Evolutionary conservation across 768 basidiomycete species (phyloP), one percentile per base, ranked within the genome.

Genomic region (Suillus cothurnatus): DNA sequence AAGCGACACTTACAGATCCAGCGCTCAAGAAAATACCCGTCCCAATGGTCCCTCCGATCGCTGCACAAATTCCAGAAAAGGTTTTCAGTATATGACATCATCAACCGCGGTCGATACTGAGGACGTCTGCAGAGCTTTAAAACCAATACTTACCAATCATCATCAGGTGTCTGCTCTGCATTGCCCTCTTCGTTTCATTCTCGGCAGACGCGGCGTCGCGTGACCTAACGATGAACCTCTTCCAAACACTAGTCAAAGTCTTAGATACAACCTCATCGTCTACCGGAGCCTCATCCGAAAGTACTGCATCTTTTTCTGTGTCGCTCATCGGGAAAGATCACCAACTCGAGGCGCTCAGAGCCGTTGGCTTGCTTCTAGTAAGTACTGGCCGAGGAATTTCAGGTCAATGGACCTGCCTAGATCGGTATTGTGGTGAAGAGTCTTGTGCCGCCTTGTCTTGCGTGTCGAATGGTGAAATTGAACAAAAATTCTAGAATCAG

Each of bases 21-120:
- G 85, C 85, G 71, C 85, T 85, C 71, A 88, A 76, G 69, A 88
- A 88, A 50, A 88, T 86, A 58, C 86, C 86, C 2, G 84, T 85
- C n/a, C 85, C 85, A 47, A 86, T 86, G 0, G 85, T 87, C 0
- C 85, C 85, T 21, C 85, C 85, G 64, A 86, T 85, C 28, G 84
- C 84, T 84, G 60, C 52, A 61, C 14, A 53, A n/a, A 52, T 59
- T 59, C 11, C 21, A 14, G 31, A 55, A 55, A 52, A 12, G 5
- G 11, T 12, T 55, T 34, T 56, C 7, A 62, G 31, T n/a, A 64
- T 15, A 32, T 4, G n/a, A 2, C 6, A 58, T 31, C 9, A 31
- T 31, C 8, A 19, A 21, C 39, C 26, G 28, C n/a, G n/a, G n/a
- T 41, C 11, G 23, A 39, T 17, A 6, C 38, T 1, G 6, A 58